Percentiles rank a stretch among this genome's conserved stretches.
These are phyloP conservation scores for Calonectria multiphialidica DNA, from an alignment of 2,329 filamentous ascomycete species.

Conservation along the genomic window DNA sequence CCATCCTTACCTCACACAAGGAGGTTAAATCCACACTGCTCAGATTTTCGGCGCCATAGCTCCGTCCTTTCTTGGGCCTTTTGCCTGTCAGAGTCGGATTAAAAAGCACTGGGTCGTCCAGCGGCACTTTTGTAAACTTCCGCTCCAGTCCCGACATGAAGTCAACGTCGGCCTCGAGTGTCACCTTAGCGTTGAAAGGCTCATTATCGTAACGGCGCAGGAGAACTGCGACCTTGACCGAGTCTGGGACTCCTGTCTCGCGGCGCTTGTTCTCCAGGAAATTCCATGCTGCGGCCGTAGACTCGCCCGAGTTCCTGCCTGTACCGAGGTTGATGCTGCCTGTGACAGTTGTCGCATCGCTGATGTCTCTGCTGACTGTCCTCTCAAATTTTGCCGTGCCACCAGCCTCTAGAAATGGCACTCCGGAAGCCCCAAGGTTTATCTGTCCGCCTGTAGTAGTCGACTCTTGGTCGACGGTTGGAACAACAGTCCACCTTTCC, in stretches of 20 bases:
- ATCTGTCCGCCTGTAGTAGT: not conserved
- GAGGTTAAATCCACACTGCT: not conserved
- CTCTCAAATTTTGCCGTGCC: not conserved
- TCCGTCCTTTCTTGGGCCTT: not conserved
- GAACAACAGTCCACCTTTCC: conserved; percentile 18
- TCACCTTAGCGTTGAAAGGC: conserved; percentile 10
- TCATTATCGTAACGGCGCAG: conserved; percentile 6
- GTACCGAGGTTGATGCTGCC: conserved; percentile 16
- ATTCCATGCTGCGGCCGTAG: conserved; percentile 13
- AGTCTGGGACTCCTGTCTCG: conserved; percentile 6
- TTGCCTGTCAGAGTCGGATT: conserved; percentile 6
- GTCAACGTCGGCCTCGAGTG: conserved; percentile 16
- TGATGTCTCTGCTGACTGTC: conserved; percentile 16
- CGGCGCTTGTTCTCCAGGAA: conserved; percentile 17
- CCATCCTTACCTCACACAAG: not conserved
- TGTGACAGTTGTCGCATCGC: conserved; percentile 9
- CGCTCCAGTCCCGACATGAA: conserved; percentile 3
- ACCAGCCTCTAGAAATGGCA: conserved; percentile 7
- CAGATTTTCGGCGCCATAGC: not conserved
- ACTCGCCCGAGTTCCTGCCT: conserved; percentile 8
- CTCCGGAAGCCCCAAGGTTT: conserved; percentile 3
- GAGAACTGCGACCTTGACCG: conserved; percentile 2
- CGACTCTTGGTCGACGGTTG: conserved; percentile 11
- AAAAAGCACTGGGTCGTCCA: conserved; percentile 15
- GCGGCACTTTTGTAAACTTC: conserved; percentile 6